A percentile compares a stretch with the other conserved stretches of the same genome.
phyloP scores from a whole-genome alignment of 306 rosid species.

The Malus asiatica region DNA sequence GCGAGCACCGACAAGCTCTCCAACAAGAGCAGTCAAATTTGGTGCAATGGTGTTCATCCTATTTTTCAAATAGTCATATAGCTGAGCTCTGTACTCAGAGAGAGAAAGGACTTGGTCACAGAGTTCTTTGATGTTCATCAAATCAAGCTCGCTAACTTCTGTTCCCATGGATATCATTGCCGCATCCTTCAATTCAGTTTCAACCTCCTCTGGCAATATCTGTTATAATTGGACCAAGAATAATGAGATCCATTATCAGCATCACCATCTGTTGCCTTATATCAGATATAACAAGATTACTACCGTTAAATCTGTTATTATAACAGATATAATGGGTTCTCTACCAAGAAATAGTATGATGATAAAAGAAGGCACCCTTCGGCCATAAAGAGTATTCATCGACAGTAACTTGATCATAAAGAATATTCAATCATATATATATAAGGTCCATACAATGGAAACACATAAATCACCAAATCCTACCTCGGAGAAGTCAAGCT shows the following conservation, averaged over 20 bases:
- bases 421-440: neutral
- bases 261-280: neutral
- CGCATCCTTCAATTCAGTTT: constrained; percentile 74
- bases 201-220: constrained; percentile 78
- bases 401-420: neutral
- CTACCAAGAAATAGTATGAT: neutral
- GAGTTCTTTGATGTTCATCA: constrained; percentile 65
- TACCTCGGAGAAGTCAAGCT: constrained; percentile 91
- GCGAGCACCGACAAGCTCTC: constrained; percentile 98
- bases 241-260: neutral
- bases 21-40: constrained; percentile 86
- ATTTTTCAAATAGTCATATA: constrained; percentile 75
- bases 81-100: constrained; percentile 81
- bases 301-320: neutral
- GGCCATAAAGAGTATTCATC: neutral
- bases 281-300: neutral
- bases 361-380: neutral
- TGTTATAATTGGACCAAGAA: constrained; percentile 10
- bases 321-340: neutral
- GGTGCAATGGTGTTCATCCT: constrained; percentile 94
- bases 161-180: constrained; percentile 93
- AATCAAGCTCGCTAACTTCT: constrained; percentile 87
- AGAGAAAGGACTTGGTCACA: constrained; percentile 93
- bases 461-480: neutral
- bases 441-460: neutral